Conservation (phyloP, 2,329 filamentous ascomycete genomes). For the Helotiales sp. region DNA sequence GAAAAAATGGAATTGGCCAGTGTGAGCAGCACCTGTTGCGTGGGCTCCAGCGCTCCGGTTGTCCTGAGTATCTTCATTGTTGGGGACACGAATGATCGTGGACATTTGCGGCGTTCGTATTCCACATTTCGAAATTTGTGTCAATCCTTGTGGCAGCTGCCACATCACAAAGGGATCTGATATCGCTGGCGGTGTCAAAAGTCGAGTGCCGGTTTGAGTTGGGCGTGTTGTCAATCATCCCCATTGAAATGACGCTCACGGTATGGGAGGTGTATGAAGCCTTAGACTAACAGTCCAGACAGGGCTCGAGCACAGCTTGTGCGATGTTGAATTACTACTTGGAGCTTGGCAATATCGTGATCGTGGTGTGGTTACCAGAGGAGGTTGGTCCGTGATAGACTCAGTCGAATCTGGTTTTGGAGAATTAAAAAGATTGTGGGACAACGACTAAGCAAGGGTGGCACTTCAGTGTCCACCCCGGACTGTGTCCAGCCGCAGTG, state of each 20-base stretch:
- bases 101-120: no score
- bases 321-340: not conserved
- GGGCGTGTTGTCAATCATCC: not conserved
- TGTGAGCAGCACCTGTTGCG: no score
- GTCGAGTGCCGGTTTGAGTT: no score
- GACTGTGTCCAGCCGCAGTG: no score
- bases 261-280: not conserved
- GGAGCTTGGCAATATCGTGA: not conserved
- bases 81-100: no score
- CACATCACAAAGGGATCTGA: no score
- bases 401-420: not conserved
- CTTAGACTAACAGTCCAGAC: not conserved
- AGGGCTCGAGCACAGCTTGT: not conserved
- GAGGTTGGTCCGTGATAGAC: not conserved
- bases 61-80: no score
- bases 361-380: not conserved
- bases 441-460: not conserved
- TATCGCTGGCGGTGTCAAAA: no score
- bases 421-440: not conserved
- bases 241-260: not conserved
- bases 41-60: no score
- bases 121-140: no score
- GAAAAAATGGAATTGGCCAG: no score
- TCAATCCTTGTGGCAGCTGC: no score
- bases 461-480: not conserved